phyloP scores from a whole-genome alignment of 2,329 filamentous ascomycete genomes.

The Exophiala spinifera region DNA sequence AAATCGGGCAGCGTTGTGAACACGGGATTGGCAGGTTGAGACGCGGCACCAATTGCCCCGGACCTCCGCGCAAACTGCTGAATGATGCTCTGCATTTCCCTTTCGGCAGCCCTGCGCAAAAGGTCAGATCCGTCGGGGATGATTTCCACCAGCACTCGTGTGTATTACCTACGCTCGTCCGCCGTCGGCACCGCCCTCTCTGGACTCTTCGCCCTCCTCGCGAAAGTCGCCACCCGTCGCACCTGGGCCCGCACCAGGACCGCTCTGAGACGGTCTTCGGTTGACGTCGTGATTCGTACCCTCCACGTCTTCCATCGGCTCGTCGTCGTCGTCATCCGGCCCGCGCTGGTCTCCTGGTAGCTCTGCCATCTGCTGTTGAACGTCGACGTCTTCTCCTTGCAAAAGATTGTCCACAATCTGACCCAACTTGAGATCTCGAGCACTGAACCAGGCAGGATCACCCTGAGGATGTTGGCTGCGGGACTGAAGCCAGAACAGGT shows the following conservation, averaged over 20 bases:
- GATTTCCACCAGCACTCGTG: slow-evolving; percentile 7
- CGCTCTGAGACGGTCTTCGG: slow-evolving; percentile 58
- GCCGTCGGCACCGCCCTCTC: slow-evolving; percentile 93
- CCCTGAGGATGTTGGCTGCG: slow-evolving; percentile 71
- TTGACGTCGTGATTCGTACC: slow-evolving; percentile 57
- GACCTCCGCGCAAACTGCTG: slow-evolving; percentile 87
- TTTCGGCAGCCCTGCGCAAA: slow-evolving; percentile 57
- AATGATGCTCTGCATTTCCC: slow-evolving; percentile 74
- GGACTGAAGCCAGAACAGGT: slow-evolving; percentile 96
- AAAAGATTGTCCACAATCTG: slow-evolving; percentile 80
- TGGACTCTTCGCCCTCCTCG: slow-evolving; percentile 80
- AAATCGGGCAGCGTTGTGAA: slow-evolving; percentile 87
- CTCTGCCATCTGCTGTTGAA: slow-evolving; percentile 67
- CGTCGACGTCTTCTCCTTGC: slow-evolving; percentile 84
- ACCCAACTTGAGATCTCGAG: slow-evolving; percentile 80
- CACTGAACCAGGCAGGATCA: slow-evolving; percentile 76
- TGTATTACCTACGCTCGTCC: slow-evolving; percentile 95
- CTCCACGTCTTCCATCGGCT: slow-evolving; percentile 76
- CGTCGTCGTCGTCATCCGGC: slow-evolving; percentile 61
- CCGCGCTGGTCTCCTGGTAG: slow-evolving; percentile 52
- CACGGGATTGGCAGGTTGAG: slow-evolving; percentile 53
- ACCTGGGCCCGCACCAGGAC: slow-evolving; percentile 78
- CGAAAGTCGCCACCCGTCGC: slow-evolving; percentile 89
- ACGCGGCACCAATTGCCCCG: slow-evolving; percentile 43
- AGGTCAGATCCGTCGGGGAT: slow-evolving; percentile 41